Evolutionary conservation across 495 filamentous ascomycete species (phyloP), one percentile per base, ranked within the genome.

Genomic region (Jackrogersella multiformis): DNA sequence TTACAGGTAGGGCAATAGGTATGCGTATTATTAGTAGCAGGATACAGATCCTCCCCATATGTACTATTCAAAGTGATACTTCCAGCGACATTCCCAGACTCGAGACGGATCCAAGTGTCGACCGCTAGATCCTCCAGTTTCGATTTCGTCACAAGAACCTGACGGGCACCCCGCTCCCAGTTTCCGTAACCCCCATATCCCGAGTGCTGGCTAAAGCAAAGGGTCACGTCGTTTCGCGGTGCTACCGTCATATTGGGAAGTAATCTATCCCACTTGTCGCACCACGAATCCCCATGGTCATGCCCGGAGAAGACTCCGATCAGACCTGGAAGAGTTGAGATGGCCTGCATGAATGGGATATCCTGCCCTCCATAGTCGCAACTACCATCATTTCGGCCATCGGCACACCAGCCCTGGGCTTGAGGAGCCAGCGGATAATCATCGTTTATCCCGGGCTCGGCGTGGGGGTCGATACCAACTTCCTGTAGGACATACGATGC

Each of bases 161-260:
- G 87, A 5, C 90, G 77, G 9, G 80, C 79, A 0, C 89, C 90
- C 0, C 89, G 81, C 6, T 81, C 82, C 81, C 86, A 88, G 57
- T 77, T 80, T 0, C 89, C 87, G 61, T 93, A 92, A 0, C 90
- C 90, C 0, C 90, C 90, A 56, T 90, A 92, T 5, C 90, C 90
- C 0, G 82, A 83, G 60, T 89, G 89, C 56, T 88, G 84, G n/a
- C 87, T 85, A 65, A 91, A 92, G 68, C 90, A 92, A 46, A 92
- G 70, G 59, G 82, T 76, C 2, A 82, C 65, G 26, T 74, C 72
- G 49, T 73, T 79, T 4, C 20, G 32, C 5, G 78, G 76, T 45
- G 48, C 61, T 30, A 75, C 69, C 1, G 55, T 61, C 70, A 78
- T 72, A 30, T 71, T 72, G 2, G 73, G 68, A 9, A 77, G 48